Percentiles rank a stretch among this genome's conserved stretches.
Evolutionary conservation across 768 basidiomycete species (phyloP).

Genomic region (Lactarius akahatsu): DNA sequence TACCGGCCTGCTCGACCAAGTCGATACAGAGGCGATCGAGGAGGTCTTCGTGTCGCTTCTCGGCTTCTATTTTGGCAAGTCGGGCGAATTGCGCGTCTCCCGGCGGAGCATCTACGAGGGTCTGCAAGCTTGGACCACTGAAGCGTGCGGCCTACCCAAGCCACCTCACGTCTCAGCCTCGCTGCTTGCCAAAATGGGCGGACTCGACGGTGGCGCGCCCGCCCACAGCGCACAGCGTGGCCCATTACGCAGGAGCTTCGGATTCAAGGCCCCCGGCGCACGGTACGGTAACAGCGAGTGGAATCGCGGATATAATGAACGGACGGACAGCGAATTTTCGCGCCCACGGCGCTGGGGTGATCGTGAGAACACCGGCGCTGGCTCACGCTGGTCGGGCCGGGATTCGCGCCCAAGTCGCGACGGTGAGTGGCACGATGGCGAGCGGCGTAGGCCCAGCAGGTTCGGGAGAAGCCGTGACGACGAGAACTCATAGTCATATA

Average conservation of each 20-base stretch:
- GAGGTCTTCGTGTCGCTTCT: slow-evolving; percentile 28
- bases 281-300: slow-evolving; percentile 12
- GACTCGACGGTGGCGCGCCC: not conserved
- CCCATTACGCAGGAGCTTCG: slow-evolving; percentile 9
- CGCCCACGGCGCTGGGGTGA: not conserved
- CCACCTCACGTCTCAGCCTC: slow-evolving; percentile 19
- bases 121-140: slow-evolving; percentile 27
- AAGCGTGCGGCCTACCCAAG: slow-evolving; percentile 21
- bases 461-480: slow-evolving; percentile 1
- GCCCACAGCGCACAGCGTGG: not conserved
- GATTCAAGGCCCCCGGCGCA: slow-evolving; percentile 3
- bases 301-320: slow-evolving; percentile 20
- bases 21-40: slow-evolving; percentile 20
- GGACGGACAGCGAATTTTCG: not conserved
- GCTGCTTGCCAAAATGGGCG: slow-evolving; percentile 25
- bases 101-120: slow-evolving; percentile 17
- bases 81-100: slow-evolving; percentile 16
- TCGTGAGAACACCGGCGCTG: not conserved
- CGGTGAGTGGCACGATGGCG: slow-evolving; percentile 3
- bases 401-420: slow-evolving; percentile 8
- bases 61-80: slow-evolving; percentile 23
- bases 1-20: slow-evolving; percentile 15
- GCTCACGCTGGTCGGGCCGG: not conserved
- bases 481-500: not conserved
- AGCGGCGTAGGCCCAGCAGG: not conserved